Conservation (phyloP, 2,329 filamentous ascomycete genomes). For the Fusarium drepaniforme region DNA sequence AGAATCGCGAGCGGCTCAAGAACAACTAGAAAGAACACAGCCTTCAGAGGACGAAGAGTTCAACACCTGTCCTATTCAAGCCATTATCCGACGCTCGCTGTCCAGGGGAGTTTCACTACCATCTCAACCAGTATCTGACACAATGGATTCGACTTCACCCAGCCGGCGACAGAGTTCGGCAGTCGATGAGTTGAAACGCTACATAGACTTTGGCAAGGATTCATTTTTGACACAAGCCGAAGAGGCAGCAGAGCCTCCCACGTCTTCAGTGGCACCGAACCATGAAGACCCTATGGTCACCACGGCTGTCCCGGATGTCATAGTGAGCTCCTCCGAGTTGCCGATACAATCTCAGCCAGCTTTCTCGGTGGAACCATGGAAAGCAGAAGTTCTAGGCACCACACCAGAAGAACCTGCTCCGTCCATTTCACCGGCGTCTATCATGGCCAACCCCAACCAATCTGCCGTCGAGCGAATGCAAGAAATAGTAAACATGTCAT, state of each 20-base stretch:
- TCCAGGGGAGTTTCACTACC: background rate
- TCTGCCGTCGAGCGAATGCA: constrained; percentile 39
- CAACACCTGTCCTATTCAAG: background rate
- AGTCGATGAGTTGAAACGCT: constrained; percentile 38
- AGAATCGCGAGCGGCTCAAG: constrained; percentile 47
- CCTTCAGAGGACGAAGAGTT: background rate
- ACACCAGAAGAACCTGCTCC: constrained; percentile 34
- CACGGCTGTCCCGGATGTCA: constrained; percentile 12
- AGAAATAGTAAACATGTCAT: constrained; percentile 35
- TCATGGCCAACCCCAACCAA: constrained; percentile 37
- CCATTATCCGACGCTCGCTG: background rate
- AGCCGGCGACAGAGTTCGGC: constrained; percentile 29
- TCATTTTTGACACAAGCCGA: constrained; percentile 25
- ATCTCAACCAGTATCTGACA: background rate
- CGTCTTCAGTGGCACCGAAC: constrained; percentile 10
- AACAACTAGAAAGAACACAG: background rate
- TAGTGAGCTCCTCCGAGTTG: constrained; percentile 30
- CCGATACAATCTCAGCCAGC: constrained; percentile 32
- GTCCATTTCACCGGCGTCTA: constrained; percentile 45
- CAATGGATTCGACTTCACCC: constrained; percentile 35
- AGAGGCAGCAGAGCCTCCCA: constrained; percentile 8
- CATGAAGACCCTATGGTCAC: constrained; percentile 2
- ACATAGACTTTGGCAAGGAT: constrained; percentile 40
- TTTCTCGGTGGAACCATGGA: constrained; percentile 42
- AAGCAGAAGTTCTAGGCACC: constrained; percentile 37